Percentiles rank a stretch among this genome's conserved stretches.
Evolutionary conservation across 192 early-diverging fungal species (phyloP).

Genomic region (Backusella parvicylindrica): DNA sequence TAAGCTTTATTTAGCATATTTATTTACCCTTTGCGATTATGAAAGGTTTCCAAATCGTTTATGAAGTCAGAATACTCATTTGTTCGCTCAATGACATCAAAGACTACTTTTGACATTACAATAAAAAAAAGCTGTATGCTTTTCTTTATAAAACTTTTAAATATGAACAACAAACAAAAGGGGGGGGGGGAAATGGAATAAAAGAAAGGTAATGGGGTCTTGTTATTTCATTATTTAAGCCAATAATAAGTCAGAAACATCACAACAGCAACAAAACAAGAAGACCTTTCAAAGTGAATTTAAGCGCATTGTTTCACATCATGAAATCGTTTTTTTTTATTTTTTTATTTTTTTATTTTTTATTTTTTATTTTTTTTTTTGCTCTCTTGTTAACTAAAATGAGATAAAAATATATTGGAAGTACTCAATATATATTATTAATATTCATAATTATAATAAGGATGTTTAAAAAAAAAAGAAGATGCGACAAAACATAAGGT

Average conservation of each 20-base stretch:
- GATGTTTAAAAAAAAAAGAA: neutral
- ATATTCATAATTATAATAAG: neutral
- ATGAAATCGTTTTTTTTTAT: neutral
- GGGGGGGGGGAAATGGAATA: neutral
- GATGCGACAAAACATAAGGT: neutral
- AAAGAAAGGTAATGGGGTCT: neutral
- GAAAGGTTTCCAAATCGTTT: slow-evolving; percentile 4
- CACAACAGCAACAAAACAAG: neutral
- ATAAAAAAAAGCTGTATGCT: neutral
- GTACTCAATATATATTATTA: neutral
- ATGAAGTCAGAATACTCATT: slow-evolving; percentile 15
- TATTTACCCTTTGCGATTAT: slow-evolving; percentile 11
- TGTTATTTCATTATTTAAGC: neutral
- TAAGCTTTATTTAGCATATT: neutral
- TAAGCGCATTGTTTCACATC: neutral
- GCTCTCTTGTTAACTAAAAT: neutral
- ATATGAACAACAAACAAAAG: neutral
- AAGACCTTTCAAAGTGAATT: neutral
- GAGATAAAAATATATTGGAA: neutral
- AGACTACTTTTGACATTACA: slow-evolving; percentile 12
- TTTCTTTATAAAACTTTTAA: neutral
- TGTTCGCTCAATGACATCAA: slow-evolving; percentile 13
- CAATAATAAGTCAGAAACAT: neutral
- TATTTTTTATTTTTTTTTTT: neutral
- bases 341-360: too few species aligned